Evolutionary conservation across 371 early-diverging fungal species (phyloP).

Genomic region (Nematocida homosporus): DNA sequence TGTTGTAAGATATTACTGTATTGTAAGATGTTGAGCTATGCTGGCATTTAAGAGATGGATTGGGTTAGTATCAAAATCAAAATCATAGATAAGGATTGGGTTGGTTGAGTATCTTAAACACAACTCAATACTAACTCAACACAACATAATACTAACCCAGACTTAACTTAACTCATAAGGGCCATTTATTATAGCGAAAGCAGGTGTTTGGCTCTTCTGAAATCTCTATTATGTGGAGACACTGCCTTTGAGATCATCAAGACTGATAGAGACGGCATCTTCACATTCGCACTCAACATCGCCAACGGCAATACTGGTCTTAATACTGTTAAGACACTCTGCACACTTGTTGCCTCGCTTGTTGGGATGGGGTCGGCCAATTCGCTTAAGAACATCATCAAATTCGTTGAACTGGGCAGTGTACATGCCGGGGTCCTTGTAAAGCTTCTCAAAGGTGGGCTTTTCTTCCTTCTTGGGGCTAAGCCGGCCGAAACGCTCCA

Average conservation of each 20-base stretch:
- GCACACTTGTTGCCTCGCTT: constrained; percentile 36
- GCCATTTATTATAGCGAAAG: no score
- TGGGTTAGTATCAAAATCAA: no score
- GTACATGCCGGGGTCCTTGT: neutral
- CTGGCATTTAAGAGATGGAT: no score
- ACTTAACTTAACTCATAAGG: no score
- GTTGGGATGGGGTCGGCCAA: neutral
- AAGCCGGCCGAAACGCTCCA: constrained; percentile 21
- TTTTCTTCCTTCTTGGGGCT: neutral
- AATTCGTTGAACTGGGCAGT: constrained; percentile 32
- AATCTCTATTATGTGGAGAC: no score
- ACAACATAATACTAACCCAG: no score
- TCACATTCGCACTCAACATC: constrained; percentile 38
- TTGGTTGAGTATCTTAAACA: no score
- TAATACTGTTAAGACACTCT: constrained; percentile 38
- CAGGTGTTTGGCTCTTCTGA: no score
- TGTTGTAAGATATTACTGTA: no score
- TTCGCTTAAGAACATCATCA: constrained; percentile 42
- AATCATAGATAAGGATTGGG: no score
- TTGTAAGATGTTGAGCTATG: no score
- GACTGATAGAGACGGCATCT: constrained; percentile 14
- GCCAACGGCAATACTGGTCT: neutral
- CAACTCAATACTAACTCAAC: no score
- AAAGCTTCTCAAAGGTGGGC: neutral
- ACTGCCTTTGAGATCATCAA: constrained; percentile 11